Percentiles rank a stretch among this genome's conserved stretches.
Conservation (phyloP, 176 grass and related monocot genomes). For the Stipa capillata region DNA sequence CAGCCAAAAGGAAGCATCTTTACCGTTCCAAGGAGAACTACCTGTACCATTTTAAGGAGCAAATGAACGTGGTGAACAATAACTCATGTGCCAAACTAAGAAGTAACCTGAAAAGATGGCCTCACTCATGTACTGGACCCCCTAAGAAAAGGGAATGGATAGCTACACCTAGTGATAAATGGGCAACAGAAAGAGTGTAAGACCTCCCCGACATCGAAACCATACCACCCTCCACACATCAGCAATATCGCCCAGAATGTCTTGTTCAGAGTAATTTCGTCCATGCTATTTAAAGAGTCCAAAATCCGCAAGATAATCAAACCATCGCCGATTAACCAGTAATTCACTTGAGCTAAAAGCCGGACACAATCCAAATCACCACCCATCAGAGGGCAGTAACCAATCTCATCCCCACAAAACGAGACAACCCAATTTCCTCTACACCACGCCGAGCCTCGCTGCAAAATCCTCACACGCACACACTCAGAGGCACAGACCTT, state of each 20-base stretch:
- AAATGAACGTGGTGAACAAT: slow-evolving; percentile 4
- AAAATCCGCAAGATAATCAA: background rate
- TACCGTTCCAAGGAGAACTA: background rate
- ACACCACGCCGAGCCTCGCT: background rate
- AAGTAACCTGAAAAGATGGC: background rate
- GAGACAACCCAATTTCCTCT: background rate
- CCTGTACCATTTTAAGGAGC: background rate
- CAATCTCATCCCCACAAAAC: background rate
- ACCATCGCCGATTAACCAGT: background rate
- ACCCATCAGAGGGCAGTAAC: too few species aligned
- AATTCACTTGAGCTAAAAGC: background rate
- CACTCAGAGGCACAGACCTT: slow-evolving; percentile 68
- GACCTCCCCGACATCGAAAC: background rate
- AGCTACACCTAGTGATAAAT: background rate
- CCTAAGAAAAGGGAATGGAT: background rate
- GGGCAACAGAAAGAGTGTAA: background rate
- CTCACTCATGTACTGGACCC: background rate
- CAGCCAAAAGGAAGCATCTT: background rate
- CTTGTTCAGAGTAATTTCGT: background rate
- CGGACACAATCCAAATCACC: background rate
- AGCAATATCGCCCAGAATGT: background rate
- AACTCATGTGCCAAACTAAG: background rate
- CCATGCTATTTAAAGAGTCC: background rate
- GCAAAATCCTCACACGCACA: background rate
- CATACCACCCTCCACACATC: background rate